Base-by-base conservation (phyloP, 495 filamentous ascomycete species). In the Parathielavia appendiculata region DNA sequence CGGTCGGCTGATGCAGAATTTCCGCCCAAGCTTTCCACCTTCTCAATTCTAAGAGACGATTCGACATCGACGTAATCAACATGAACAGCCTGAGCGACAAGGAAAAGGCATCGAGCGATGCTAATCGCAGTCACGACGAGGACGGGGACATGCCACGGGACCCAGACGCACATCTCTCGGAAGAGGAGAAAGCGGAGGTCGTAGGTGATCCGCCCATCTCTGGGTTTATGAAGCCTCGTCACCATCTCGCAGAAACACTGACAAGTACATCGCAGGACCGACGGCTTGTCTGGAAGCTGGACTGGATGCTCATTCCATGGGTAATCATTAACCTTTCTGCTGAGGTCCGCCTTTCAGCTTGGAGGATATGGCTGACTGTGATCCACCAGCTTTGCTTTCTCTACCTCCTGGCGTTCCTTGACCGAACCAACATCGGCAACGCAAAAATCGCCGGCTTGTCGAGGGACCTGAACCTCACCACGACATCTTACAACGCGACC, bases 361-460 rank as follows among this genome's bases (percentile, higher is more conserved):
- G n/a, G 14, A 35, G 11, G 44, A 23, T 20, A 40, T 51, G 57
- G 12, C 26, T 30, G 26, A 30, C 46, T 49, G 14, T 34, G 14
- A 59, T 51, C 20, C 10, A 3, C 39, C 51, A 81, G 80, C 82
- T 95, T 20, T 88, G 86, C 66, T 75, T 96, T 32, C 82, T 96
- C 26, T 97, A 96, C 66, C 80, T 96, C 10, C 78, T 89, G 19
- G 86, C 86, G 22, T 96, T 96, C 68, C 79, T 96, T 32, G 91
- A 95, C 69, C 80, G 91, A 48, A 83, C 84, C 30, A 90, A 89
- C 68, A 89, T 93, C 54, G 91, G 92, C 56, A 96, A 96, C 75
- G 91, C 91, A 10, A 92, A 90, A 65, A 83, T 95, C 49, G 88
- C 84, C 48, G 86, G 87, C 36, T 75, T 96, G 2, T 60, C 80